Base-by-base conservation (phyloP, 2,329 filamentous ascomycete species). In the Colletotrichum sp. region DNA sequence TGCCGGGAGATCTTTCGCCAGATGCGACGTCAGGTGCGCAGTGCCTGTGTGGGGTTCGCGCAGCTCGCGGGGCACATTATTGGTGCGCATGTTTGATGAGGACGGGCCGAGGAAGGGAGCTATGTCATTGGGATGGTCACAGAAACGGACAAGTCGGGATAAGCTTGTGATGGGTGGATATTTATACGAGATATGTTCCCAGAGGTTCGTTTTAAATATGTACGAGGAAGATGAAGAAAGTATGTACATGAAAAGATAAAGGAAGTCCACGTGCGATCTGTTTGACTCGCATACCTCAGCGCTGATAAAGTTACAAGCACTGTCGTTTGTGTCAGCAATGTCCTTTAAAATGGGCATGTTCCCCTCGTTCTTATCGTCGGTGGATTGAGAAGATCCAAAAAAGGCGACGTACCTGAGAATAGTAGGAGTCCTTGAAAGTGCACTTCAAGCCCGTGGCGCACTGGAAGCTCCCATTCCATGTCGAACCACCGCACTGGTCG, bases 401-500 rank as follows among this genome's bases (percentile, higher is more conserved):
- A 36, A 10, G 6, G 5, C 32, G 8, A 44, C 60, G 3, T 26
- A 75, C 75, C 71, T 77, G 79, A 55, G 64, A 71, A 59, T 80
- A 80, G 64, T 77, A 80, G 2, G 75, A 49, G 72, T 80, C 77
- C 26, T 78, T 77, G 21, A 39, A 44, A 12, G 69, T 77, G 76
- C 79, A 80, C 52, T 59, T 75, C 30, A 79, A 59, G 18, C 71
- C 73, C 5, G 68, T n/a, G 18, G 68, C 69, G 69, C 79, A 80
- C 71, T 79, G 76, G 75, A 78, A 79, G 77, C 66, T 76, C 24
- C 79, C 79, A 60, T 71, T 79, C 78, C 78, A 80, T 55, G 78
- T 78, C 39, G 66, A 75, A 4, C 79, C 79, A 34, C 79, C 79
- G 63, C 79, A 80, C 76, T 80, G 79, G 21, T 71, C 70, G 55